Conservation (phyloP, 2,329 filamentous ascomycete genomes). For the Mycocentrospora acerina region DNA sequence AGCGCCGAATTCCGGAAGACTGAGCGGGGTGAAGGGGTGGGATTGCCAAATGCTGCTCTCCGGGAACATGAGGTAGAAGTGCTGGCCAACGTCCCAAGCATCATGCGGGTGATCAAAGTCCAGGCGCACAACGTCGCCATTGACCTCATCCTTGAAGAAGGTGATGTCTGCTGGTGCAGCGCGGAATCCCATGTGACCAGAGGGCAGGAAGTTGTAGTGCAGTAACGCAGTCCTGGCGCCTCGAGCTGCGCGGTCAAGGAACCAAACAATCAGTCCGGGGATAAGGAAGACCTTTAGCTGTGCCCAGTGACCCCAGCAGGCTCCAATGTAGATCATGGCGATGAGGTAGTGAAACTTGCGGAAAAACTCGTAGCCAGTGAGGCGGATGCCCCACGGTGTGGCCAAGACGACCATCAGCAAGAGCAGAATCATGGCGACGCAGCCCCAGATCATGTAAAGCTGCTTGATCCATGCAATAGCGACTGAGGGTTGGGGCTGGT, state of each 20-base stretch:
- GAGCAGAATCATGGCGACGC: slow-evolving; percentile 67
- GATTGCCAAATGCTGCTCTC: slow-evolving; percentile 70
- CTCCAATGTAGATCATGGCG: slow-evolving; percentile 72
- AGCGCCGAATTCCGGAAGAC: slow-evolving; percentile 23
- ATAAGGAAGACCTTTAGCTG: slow-evolving; percentile 49
- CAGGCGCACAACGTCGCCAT: slow-evolving; percentile 58
- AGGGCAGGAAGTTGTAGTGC: slow-evolving; percentile 51
- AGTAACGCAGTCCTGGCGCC: slow-evolving; percentile 60
- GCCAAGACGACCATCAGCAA: slow-evolving; percentile 63
- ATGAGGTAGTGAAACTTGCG: slow-evolving; percentile 72
- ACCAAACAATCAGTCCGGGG: slow-evolving; percentile 64
- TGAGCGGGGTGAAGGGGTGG: slow-evolving; percentile 61
- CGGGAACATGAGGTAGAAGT: slow-evolving; percentile 70
- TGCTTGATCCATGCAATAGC: slow-evolving; percentile 61
- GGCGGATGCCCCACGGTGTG: slow-evolving; percentile 59
- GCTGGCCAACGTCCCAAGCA: slow-evolving; percentile 67
- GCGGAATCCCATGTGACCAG: slow-evolving; percentile 34
- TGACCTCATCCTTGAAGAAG: slow-evolving; percentile 46
- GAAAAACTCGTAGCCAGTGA: slow-evolving; percentile 77
- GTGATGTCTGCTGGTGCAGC: slow-evolving; percentile 27
- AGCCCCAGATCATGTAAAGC: slow-evolving; percentile 71
- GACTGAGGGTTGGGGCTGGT: slow-evolving; percentile 68
- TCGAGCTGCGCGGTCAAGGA: slow-evolving; percentile 63
- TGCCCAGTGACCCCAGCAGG: slow-evolving; percentile 74
- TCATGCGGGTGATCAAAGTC: slow-evolving; percentile 65